phyloP scores from a whole-genome alignment of 257 asterid genomes.

The Forsythia suspensa region DNA sequence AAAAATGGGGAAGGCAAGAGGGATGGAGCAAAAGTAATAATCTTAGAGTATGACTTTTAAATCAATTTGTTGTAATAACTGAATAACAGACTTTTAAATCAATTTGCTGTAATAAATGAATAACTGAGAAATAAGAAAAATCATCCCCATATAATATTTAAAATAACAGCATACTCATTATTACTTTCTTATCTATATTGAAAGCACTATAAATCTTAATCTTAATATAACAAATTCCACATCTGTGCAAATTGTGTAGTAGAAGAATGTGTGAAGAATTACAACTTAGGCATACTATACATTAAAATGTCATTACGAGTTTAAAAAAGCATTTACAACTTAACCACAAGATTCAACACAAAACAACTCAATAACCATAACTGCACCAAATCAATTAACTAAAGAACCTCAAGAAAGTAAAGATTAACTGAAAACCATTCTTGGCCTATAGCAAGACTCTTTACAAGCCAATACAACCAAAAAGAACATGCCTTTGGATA shows the following conservation, averaged over 20 bases:
- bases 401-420: not conserved
- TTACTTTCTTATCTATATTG: not conserved
- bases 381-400: not conserved
- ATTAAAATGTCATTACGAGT: not conserved
- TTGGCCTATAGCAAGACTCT: not conserved
- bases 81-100: not conserved
- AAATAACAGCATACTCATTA: constrained; percentile 6
- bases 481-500: not conserved
- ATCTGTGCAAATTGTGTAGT: not conserved
- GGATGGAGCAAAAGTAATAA: not conserved
- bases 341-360: not conserved
- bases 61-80: not conserved
- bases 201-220: not conserved
- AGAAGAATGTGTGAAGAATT: not conserved
- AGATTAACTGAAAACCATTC: not conserved
- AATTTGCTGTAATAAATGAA: not conserved
- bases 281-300: not conserved
- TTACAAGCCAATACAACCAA: not conserved
- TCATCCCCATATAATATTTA: not conserved
- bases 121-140: not conserved
- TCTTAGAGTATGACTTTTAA: not conserved
- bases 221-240: not conserved
- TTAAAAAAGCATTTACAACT: not conserved
- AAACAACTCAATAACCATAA: not conserved
- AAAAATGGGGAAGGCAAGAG: not conserved